Percentiles rank a stretch among this genome's conserved stretches.
Evolutionary conservation across 495 filamentous ascomycete species (phyloP).

Genomic region (Amphirosellinia nigrospora): DNA sequence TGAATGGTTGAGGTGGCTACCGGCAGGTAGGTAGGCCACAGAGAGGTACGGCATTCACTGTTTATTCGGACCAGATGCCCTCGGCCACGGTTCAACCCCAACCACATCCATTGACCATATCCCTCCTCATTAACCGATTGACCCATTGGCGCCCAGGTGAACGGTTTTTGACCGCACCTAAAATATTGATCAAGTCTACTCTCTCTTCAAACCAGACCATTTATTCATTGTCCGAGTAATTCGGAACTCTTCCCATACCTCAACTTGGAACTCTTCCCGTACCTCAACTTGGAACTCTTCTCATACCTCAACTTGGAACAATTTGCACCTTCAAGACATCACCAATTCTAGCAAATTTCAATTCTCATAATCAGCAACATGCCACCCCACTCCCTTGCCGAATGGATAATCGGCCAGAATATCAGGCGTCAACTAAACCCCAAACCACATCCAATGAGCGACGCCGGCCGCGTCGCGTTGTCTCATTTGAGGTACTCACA

Average conservation of each 20-base stretch:
- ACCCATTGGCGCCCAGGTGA: too few relatives aligned
- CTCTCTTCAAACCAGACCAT: not conserved
- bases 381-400: constrained; percentile 39
- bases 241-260: not conserved
- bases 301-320: too few relatives aligned
- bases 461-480: constrained; percentile 29
- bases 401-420: constrained; percentile 53
- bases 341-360: not conserved
- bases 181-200: not conserved
- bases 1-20: not conserved
- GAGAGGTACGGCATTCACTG: not conserved
- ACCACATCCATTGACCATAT: not conserved
- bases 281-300: not conserved
- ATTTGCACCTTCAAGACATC: not conserved
- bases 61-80: not conserved
- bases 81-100: not conserved
- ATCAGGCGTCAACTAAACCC: constrained; percentile 32
- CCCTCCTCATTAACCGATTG: too few relatives aligned
- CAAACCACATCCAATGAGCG: not conserved
- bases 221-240: too few relatives aligned
- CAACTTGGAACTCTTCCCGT: not conserved
- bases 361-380: constrained; percentile 24
- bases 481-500: constrained; percentile 43
- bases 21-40: too few relatives aligned
- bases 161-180: not conserved